Percentiles rank a stretch among this genome's conserved stretches.
Evolutionary conservation across 2,329 filamentous ascomycete genomes (phyloP).

Genomic region (Furcasterigmium sp.): DNA sequence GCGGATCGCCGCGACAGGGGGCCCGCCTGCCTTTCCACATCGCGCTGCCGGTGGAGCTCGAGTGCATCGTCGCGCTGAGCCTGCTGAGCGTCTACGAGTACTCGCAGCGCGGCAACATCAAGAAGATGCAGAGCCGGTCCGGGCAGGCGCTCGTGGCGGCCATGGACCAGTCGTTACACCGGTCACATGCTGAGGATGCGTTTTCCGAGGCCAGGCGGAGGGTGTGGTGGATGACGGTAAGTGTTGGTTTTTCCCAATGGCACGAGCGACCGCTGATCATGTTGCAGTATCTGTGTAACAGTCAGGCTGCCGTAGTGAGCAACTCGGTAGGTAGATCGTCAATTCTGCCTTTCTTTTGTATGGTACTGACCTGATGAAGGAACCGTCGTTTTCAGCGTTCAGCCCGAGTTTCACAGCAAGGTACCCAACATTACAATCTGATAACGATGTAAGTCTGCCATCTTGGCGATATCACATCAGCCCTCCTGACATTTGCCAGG

Average conservation of each 20-base stretch:
- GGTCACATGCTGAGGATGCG: constrained; percentile 27
- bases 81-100: constrained; percentile 48
- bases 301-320: constrained; percentile 45
- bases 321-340: constrained; percentile 30
- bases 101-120: constrained; percentile 45
- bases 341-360: neutral
- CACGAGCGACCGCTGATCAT: neutral
- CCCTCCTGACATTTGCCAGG: constrained; percentile 19
- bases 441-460: constrained; percentile 29
- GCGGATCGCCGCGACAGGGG: constrained; percentile 23
- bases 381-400: constrained; percentile 36
- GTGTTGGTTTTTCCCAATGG: constrained; percentile 8
- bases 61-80: constrained; percentile 41
- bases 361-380: constrained; percentile 17
- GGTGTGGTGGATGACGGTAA: constrained; percentile 48
- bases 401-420: constrained; percentile 38
- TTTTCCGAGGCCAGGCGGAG: constrained; percentile 40
- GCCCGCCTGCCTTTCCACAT: constrained; percentile 36
- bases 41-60: constrained; percentile 36
- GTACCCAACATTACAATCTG: constrained; percentile 32
- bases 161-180: constrained; percentile 38
- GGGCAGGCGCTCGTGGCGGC: constrained; percentile 41
- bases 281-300: constrained; percentile 39
- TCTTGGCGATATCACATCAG: neutral
- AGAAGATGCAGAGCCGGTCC: constrained; percentile 43